Evolutionary conservation across 2,329 filamentous ascomycete species (phyloP), one percentile per base, ranked within the genome.

Genomic region (Paracorniculantispora psalliotae): DNA sequence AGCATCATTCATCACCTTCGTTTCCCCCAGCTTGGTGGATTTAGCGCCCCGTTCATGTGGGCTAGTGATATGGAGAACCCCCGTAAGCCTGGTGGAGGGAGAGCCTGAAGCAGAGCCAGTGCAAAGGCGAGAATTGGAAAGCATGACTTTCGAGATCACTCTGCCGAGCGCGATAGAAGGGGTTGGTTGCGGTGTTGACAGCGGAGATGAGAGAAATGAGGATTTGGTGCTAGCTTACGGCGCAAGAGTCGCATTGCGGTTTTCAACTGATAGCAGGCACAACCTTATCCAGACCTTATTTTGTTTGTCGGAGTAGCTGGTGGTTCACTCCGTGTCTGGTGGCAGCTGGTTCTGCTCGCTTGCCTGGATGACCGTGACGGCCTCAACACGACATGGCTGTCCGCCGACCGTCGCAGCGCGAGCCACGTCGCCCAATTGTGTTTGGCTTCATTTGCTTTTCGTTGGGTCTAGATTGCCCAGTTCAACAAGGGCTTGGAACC

Each of bases 401-500:
- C 55, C 51, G 55, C 55, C 47, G 55, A 37, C 44, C 53, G 37
- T 44, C 52, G 41, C 39, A 13, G 33, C 30, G 9, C 37, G 37
- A 35, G 30, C 44, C 44, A 23, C n/a, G 23, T 23, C 48, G 19
- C 15, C 25, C 25, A 33, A 50, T 50, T 25, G 15, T 50, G 25
- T 44, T n/a, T 13, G 37, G 26, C 55, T 51, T 57, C 46, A 57
- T 57, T 57, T 33, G 17, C 39, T 50, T 50, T 43, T 44, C 46
- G 35, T 23, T 35, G 55, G 47, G 55, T 57, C 55, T 57, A 57
- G 55, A 57, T 35, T 57, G 46, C 25, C 33, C 35, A 30, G 19
- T 26, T 41, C 17, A 44, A 26, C 55, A 48, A 59, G 50, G 57
- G 57, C 57, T 53, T 59, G 57, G 52, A 46, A 5, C 37, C 53